Percentiles rank a stretch among this genome's conserved stretches.
Conservation (phyloP, 1,139 yeast genomes). For the Geotrichum macrosporum region DNA sequence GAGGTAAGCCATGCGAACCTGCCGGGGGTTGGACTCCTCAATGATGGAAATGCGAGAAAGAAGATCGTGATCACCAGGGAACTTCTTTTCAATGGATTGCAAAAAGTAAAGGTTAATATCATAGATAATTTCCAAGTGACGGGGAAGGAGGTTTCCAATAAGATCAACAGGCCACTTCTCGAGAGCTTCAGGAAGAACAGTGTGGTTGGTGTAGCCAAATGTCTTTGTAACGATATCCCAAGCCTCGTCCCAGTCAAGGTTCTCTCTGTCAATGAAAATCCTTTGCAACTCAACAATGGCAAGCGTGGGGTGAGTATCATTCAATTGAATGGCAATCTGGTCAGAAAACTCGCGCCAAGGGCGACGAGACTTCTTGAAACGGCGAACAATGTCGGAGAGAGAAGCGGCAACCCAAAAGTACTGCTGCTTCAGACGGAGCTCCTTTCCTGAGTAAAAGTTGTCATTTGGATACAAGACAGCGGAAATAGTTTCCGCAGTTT, state of each 20-base stretch:
- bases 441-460: slow-evolving; percentile 87
- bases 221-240: slow-evolving; percentile 79
- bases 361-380: slow-evolving; percentile 76
- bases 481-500: slow-evolving; percentile 85
- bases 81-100: slow-evolving; percentile 65
- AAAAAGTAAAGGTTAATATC: slow-evolving; percentile 79
- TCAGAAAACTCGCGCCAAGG: slow-evolving; percentile 83
- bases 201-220: slow-evolving; percentile 91
- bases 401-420: slow-evolving; percentile 97
- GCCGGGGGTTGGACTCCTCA: slow-evolving; percentile 76
- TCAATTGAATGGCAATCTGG: slow-evolving; percentile 85
- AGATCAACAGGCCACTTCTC: slow-evolving; percentile 94
- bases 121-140: slow-evolving; percentile 87
- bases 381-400: slow-evolving; percentile 81
- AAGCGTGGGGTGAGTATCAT: slow-evolving; percentile 92
- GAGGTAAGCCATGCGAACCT: slow-evolving; percentile 86
- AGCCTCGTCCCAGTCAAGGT: slow-evolving; percentile 73
- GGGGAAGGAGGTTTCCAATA: slow-evolving; percentile 72
- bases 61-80: slow-evolving; percentile 64
- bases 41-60: slow-evolving; percentile 72
- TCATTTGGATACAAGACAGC: slow-evolving; percentile 92
- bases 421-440: slow-evolving; percentile 88
- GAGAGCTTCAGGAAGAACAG: slow-evolving; percentile 90
- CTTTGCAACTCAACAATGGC: slow-evolving; percentile 90
- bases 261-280: slow-evolving; percentile 77